Evolutionary conservation across 495 filamentous ascomycete genomes (phyloP).

Genomic region (Penicillium verhagenii): DNA sequence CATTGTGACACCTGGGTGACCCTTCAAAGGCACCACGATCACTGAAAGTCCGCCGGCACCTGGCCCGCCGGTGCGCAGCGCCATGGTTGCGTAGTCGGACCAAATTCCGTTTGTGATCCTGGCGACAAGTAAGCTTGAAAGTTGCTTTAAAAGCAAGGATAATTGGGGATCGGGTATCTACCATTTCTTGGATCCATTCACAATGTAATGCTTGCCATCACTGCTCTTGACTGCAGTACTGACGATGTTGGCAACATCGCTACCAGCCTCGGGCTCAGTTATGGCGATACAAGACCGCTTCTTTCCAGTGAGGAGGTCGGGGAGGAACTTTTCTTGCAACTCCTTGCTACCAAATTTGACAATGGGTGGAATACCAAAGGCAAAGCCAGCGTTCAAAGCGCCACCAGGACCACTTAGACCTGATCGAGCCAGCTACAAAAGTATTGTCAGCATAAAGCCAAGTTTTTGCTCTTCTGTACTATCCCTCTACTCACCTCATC

Average conservation of each 20-base stretch:
- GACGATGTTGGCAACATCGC: conserved; percentile 68
- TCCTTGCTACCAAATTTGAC: conserved; percentile 61
- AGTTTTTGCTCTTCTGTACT: not conserved
- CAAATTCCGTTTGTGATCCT: conserved; percentile 78
- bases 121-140: not conserved
- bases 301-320: conserved; percentile 63
- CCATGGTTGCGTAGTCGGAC: conserved; percentile 70
- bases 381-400: conserved; percentile 64
- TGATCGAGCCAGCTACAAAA: conserved; percentile 55
- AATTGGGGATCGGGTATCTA: conserved; percentile 12
- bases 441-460: not conserved
- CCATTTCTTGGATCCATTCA: conserved; percentile 83
- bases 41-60: conserved; percentile 61
- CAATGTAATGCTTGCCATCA: conserved; percentile 65
- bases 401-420: conserved; percentile 60
- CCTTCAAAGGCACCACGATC: conserved; percentile 64
- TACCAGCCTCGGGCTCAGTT: conserved; percentile 71
- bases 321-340: conserved; percentile 62
- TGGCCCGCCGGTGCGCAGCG: conserved; percentile 72
- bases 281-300: conserved; percentile 73
- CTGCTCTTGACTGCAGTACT: conserved; percentile 63
- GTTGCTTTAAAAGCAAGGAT: not conserved
- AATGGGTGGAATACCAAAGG: conserved; percentile 69
- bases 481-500: conserved; percentile 52
- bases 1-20: conserved; percentile 62